Base-by-base conservation (phyloP, 1,139 yeast genomes). In the Magnusiomyces paraingens region DNA sequence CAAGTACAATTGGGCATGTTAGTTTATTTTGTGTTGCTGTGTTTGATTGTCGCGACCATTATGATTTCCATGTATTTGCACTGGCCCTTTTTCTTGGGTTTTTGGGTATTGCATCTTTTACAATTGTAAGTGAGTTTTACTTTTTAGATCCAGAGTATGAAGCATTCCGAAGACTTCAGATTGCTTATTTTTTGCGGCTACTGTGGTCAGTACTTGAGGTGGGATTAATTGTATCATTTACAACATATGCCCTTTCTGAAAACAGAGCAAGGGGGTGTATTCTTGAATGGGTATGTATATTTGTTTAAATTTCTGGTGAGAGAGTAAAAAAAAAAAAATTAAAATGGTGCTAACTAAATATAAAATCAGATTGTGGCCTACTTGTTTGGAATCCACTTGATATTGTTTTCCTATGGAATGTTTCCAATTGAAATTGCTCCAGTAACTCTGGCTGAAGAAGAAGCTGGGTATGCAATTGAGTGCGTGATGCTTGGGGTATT, bases 81-180 rank as follows among this genome's bases (percentile, higher is more conserved):
- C 50, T 55, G 6, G 57, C 50, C 1, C 17, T 52, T 14, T 55
- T 55, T 48, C 45, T 55, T 36, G 53, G 53, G 2, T 50, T 54
- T 15, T 49, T 54, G 10, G 57, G 57, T 3, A 42, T 55, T 8
- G 52, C 57, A 4, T 52, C 57, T 5, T 55, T 52, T 49, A 52
- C 55, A 48, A 45, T 50, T 17, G 45, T 55, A 2, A 22, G 49
- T 15, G 57, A 55, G 47, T 52, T 52, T 26, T 52, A 32, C 38
- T 18, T 55, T 20, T 18, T 55, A 17, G 57, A 55, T 43, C 45
- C 47, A 15, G 50, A 36, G 36, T 48, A 50, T 35, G n/a, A 32
- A 3, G 42, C 49, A 26, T 55, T 22, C 39, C 55, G 53, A 44
- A 43, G 57, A 5, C 43, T 55, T 12, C 52, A 54, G 38, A 48